These are phyloP conservation scores for Cryptococcus amylolentus DNA, from an alignment of 1,284 basidiomycete genomes.

Conservation along the genomic window DNA sequence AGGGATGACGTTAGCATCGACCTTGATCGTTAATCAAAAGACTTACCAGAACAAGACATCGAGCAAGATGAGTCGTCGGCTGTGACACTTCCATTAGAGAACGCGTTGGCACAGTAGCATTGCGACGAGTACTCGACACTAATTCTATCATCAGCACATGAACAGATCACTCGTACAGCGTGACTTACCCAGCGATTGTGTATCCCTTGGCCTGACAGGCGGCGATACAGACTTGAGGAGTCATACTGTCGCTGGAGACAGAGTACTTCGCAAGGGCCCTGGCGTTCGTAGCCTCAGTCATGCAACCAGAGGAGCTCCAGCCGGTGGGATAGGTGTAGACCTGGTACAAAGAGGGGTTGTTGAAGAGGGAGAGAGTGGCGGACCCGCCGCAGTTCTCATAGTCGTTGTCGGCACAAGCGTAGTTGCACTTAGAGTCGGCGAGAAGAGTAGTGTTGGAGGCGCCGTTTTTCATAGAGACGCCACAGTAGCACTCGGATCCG, in stretches of 20 bases:
- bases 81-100: constrained; percentile 12
- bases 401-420: constrained; percentile 22
- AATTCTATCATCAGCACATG: neutral
- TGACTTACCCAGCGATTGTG: constrained; percentile 19
- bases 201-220: constrained; percentile 24
- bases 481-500: constrained; percentile 31
- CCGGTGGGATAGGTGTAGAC: constrained; percentile 30
- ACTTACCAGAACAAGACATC: constrained; percentile 26
- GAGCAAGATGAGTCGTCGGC: constrained; percentile 22
- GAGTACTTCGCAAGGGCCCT: constrained; percentile 28
- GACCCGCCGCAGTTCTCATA: constrained; percentile 37
- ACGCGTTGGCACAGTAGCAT: constrained; percentile 40
- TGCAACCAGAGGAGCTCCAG: constrained; percentile 31
- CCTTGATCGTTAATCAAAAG: neutral
- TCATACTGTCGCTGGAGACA: constrained; percentile 26
- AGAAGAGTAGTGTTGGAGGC: constrained; percentile 29
- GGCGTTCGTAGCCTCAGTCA: constrained; percentile 25
- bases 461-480: constrained; percentile 28
- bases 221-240: constrained; percentile 20
- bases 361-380: constrained; percentile 52
- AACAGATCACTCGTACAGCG: neutral
- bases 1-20: neutral
- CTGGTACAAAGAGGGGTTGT: constrained; percentile 54
- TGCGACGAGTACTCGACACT: constrained; percentile 31
- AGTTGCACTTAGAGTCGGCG: constrained; percentile 16